Base-by-base conservation (phyloP, 78 protist genomes). In the Cavenderia fasciculata region DNA sequence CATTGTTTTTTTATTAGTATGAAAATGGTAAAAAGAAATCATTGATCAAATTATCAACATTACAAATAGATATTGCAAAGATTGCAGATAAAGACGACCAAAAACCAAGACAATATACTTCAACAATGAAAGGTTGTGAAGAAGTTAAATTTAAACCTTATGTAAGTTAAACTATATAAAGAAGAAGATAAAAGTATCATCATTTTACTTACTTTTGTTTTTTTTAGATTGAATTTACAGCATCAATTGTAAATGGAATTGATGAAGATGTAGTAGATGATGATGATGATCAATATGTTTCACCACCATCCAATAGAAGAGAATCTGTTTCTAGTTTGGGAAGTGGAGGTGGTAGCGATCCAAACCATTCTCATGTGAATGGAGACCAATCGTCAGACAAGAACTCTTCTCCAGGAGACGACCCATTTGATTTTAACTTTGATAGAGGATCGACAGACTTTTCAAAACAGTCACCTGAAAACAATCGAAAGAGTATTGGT, bases 101-200 rank as follows among this genome's bases (percentile, higher is more conserved):
- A 1, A 34, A 68, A 68, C 69, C 72, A 56, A 82, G 36, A 82
- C 90, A 82, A 68, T 82, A 52, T 34, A 54, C 90, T 23, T 82
- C 90, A 44, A 82, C 90, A 41, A 82, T 82, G 90, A 82, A 82
- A 44, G 90, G 90, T 36, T 33, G 65, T 7, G 59, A 54, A 5
- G 61, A 52, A 8, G 56, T 52, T 52, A 74, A 75, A 16, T 75
- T 82, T 31, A 65, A 68, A 57, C 90, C 90, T 10, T 82, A 82
- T 82, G 87, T 77, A 77, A 27, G 41, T 62, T 44, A 21, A n/a
- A 18, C 47, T 27, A 29, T 25, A 18, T 57, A 25, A 23, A 44
- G 44, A 25, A 25, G 8, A 4, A 66, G 1, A 25, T 33, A 29
- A 6, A 23, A 54, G 29, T 19, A 25, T 33, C 29, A 16, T 43